Percentiles rank a stretch among this genome's conserved stretches.
Conservation (phyloP, 2,329 filamentous ascomycete genomes). For the Pseudogymnoascus sp. region DNA sequence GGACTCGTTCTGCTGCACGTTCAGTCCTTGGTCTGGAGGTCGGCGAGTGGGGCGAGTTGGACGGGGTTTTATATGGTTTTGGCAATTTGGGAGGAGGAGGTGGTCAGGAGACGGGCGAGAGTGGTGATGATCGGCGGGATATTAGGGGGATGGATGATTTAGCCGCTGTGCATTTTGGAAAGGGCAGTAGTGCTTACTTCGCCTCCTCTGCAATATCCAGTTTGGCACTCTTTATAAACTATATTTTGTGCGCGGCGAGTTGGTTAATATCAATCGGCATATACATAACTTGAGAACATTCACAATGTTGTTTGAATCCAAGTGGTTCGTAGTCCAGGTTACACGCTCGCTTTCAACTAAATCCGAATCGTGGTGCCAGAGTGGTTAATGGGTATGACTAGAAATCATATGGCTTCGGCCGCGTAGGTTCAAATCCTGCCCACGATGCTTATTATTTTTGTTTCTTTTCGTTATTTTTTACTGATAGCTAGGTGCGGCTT, state of each 20-base stretch:
- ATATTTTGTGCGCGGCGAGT: too few species aligned
- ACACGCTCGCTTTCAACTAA: not conserved
- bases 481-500: too few species aligned
- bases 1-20: too few species aligned
- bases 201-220: too few species aligned
- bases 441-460: not conserved
- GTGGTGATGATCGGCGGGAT: not conserved
- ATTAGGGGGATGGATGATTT: not conserved
- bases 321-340: not conserved
- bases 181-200: not conserved
- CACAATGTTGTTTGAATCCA: not conserved
- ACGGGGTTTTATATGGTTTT: not conserved
- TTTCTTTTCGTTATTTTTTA: too few species aligned
- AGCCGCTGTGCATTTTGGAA: not conserved
- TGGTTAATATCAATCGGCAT: too few species aligned
- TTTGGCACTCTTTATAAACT: too few species aligned
- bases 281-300: too few species aligned
- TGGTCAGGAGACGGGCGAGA: not conserved
- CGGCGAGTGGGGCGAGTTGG: not conserved
- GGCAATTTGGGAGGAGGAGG: not conserved
- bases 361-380: not conserved
- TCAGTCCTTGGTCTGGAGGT: not conserved
- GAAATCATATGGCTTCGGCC: conserved; percentile 1
- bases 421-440: not conserved
- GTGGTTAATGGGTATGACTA: conserved; percentile 5